phyloP scores from a whole-genome alignment of 306 rosid genomes.

The Citrullus colocynthis region DNA sequence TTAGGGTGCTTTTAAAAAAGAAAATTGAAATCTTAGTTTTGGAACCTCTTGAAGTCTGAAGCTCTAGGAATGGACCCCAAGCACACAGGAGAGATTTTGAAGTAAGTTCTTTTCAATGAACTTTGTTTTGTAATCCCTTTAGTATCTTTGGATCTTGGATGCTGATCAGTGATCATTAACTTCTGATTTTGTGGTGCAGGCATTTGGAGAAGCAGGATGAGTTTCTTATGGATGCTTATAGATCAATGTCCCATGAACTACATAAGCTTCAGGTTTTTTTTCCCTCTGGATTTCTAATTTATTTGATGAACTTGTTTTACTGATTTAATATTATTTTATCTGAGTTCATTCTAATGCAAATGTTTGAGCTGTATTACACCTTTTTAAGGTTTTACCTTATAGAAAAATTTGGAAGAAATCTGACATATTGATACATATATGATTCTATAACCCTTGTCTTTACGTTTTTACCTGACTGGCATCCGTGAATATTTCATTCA shows the following conservation, averaged over 20 bases:
- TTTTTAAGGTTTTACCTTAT: neutral
- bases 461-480: neutral
- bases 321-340: neutral
- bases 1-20: neutral
- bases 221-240: constrained; percentile 27
- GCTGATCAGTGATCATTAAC: neutral
- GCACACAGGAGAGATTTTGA: constrained; percentile 27
- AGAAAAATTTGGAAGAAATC: neutral
- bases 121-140: neutral
- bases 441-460: neutral
- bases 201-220: constrained; percentile 51
- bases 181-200: constrained; percentile 11
- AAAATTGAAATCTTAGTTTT: neutral
- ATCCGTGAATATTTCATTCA: neutral
- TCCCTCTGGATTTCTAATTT: neutral
- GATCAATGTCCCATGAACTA: constrained; percentile 34
- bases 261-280: constrained; percentile 31
- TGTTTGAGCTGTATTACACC: neutral
- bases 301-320: neutral
- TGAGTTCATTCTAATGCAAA: neutral
- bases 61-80: constrained; percentile 28
- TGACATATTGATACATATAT: neutral
- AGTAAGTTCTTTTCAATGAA: constrained; percentile 13
- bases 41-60: neutral
- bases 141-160: neutral